Percentiles rank a stretch among this genome's conserved stretches.
Conservation (phyloP, 2,329 filamentous ascomycete genomes). For the Neocatenulostroma microsporum region DNA sequence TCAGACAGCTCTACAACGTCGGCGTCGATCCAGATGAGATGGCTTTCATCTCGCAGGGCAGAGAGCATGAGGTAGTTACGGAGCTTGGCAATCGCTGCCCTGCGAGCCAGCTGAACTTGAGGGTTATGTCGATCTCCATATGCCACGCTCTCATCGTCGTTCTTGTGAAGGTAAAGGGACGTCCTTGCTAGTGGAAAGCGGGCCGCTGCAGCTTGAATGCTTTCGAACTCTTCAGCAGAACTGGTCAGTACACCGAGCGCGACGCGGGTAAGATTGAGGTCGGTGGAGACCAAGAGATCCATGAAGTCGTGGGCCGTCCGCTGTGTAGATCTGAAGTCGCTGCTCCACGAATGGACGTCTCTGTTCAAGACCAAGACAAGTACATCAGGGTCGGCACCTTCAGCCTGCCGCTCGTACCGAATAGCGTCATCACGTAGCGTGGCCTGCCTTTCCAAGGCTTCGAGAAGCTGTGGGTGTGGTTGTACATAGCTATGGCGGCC, state of each 20-base stretch:
- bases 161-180: slow-evolving; percentile 6
- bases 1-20: slow-evolving; percentile 30
- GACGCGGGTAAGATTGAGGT: slow-evolving; percentile 7
- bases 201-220: slow-evolving; percentile 4
- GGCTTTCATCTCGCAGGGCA: slow-evolving; percentile 25
- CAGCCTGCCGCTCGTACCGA: slow-evolving; percentile 5
- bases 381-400: slow-evolving; percentile 5
- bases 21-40: slow-evolving; percentile 33
- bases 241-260: slow-evolving; percentile 12
- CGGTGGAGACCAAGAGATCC: slow-evolving; percentile 10
- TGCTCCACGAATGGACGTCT: slow-evolving; percentile 13
- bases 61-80: slow-evolving; percentile 31
- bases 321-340: slow-evolving; percentile 13
- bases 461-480: too few species aligned
- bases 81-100: slow-evolving; percentile 23
- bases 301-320: slow-evolving; percentile 11
- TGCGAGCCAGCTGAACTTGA: slow-evolving; percentile 16
- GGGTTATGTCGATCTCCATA: slow-evolving; percentile 14
- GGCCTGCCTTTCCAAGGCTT: slow-evolving; percentile 1
- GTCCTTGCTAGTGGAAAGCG: slow-evolving; percentile 9
- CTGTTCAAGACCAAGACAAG: slow-evolving; percentile 11
- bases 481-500: slow-evolving; percentile 2
- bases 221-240: slow-evolving; percentile 9
- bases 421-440: slow-evolving; percentile 10
- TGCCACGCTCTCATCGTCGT: slow-evolving; percentile 2